Conservation (phyloP, 768 basidiomycete genomes). For the Suillus lakei region DNA sequence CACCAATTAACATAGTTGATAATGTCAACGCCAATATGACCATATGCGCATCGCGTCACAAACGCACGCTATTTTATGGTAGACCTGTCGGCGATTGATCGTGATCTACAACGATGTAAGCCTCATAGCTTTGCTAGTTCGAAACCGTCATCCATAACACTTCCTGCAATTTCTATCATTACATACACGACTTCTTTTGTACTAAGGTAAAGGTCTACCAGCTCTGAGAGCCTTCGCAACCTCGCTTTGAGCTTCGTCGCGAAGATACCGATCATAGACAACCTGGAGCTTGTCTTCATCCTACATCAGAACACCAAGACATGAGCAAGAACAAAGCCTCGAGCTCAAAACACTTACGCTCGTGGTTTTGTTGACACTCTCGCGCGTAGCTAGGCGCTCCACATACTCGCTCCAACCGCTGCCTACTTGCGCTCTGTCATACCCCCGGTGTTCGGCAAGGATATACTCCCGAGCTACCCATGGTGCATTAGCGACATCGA, state of each 20-base stretch:
- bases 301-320: conserved; percentile 19
- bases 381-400: conserved; percentile 44
- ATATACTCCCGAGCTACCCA: conserved; percentile 58
- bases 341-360: conserved; percentile 35
- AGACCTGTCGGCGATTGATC: background rate
- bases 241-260: conserved; percentile 59
- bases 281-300: conserved; percentile 48
- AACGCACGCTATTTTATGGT: too few relatives aligned
- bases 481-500: conserved; percentile 60
- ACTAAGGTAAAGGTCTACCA: conserved; percentile 44
- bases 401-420: conserved; percentile 51
- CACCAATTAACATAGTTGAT: too few relatives aligned
- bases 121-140: background rate
- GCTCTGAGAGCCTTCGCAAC: conserved; percentile 55
- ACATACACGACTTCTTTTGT: background rate
- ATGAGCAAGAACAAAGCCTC: conserved; percentile 1
- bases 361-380: conserved; percentile 51
- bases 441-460: conserved; percentile 53
- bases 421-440: conserved; percentile 47
- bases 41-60: too few relatives aligned
- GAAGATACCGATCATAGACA: conserved; percentile 59
- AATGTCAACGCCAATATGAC: too few relatives aligned
- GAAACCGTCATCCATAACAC: background rate
- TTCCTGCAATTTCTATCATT: background rate
- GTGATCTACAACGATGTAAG: background rate